Evolutionary conservation across 2,329 filamentous ascomycete species (phyloP).

Genomic region (Fusarium nodosum): DNA sequence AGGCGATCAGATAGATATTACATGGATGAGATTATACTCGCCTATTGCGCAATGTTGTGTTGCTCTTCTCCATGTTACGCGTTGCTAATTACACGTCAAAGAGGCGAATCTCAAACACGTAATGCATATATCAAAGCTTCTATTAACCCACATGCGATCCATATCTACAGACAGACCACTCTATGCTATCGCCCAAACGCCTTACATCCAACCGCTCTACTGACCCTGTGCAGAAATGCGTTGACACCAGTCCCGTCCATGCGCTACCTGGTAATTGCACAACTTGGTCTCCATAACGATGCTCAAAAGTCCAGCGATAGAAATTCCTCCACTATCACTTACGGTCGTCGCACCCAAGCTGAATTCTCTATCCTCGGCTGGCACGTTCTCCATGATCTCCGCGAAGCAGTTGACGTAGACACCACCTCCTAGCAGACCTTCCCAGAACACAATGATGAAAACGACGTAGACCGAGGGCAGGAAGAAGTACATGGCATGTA

Average conservation of each 20-base stretch:
- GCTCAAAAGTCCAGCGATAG: slow-evolving; percentile 85
- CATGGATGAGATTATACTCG: slow-evolving; percentile 13
- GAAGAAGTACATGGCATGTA: slow-evolving; percentile 84
- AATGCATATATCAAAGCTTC: slow-evolving; percentile 22
- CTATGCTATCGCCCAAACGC: slow-evolving; percentile 7
- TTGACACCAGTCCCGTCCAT: slow-evolving; percentile 81
- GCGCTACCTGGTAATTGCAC: slow-evolving; percentile 86
- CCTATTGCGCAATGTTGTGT: slow-evolving; percentile 14
- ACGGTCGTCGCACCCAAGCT: slow-evolving; percentile 91
- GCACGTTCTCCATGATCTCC: slow-evolving; percentile 88
- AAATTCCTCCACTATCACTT: slow-evolving; percentile 92
- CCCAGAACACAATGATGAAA: slow-evolving; percentile 91
- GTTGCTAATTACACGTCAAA: slow-evolving; percentile 12
- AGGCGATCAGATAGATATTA: slow-evolving; percentile 14
- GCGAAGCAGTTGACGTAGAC: slow-evolving; percentile 98
- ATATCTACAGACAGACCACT: slow-evolving; percentile 10
- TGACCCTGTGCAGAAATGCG: slow-evolving; percentile 60
- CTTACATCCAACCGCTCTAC: slow-evolving; percentile 21
- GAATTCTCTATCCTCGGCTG: slow-evolving; percentile 85
- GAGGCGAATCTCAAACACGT: slow-evolving; percentile 1
- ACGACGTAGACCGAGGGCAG: slow-evolving; percentile 89
- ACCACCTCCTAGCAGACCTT: slow-evolving; percentile 88
- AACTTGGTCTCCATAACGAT: slow-evolving; percentile 86
- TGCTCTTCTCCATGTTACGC: slow-evolving; percentile 9
- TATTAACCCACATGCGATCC: slow-evolving; percentile 5